phyloP scores from a whole-genome alignment of 2,329 filamentous ascomycete species.

The Akanthomyces uredinophilus region DNA sequence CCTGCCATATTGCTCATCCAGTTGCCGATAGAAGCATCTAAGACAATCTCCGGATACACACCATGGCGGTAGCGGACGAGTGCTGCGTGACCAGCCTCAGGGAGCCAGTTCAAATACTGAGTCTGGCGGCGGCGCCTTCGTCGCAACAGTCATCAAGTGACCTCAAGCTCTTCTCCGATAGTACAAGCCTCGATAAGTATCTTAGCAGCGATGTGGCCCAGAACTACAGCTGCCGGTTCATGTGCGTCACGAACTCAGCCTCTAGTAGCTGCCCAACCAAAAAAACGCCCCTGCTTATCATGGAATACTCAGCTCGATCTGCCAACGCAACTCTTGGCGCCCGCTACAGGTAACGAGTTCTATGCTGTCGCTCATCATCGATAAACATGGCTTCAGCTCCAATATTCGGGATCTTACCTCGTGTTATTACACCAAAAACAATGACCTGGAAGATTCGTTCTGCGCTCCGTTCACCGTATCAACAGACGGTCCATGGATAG shows the following conservation, averaged over 20 bases:
- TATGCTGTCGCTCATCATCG: conserved; percentile 22
- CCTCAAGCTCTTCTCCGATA: not conserved
- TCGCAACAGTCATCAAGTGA: not conserved
- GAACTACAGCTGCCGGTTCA: conserved; percentile 12
- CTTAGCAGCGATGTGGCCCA: not conserved
- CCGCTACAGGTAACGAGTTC: conserved; percentile 22
- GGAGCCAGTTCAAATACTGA: conserved; percentile 13
- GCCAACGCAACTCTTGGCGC: conserved; percentile 26
- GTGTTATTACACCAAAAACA: conserved; percentile 24
- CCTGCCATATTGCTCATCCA: not conserved
- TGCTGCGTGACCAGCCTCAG: conserved; percentile 21
- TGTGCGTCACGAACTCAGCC: conserved; percentile 8
- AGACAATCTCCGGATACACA: too few species aligned
- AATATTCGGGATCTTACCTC: conserved; percentile 24
- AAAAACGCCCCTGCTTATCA: not conserved
- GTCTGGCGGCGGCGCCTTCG: not conserved
- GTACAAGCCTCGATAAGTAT: not conserved
- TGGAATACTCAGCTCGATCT: conserved; percentile 22
- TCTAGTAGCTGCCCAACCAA: not conserved
- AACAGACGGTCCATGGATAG: conserved; percentile 17
- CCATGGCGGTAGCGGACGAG: conserved; percentile 11
- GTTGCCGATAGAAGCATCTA: not conserved
- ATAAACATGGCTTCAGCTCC: conserved; percentile 19
- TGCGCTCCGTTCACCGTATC: conserved; percentile 23
- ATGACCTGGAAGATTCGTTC: conserved; percentile 23